Base-by-base conservation (phyloP, 2,329 filamentous ascomycete species). In the Onygenales sp. region DNA sequence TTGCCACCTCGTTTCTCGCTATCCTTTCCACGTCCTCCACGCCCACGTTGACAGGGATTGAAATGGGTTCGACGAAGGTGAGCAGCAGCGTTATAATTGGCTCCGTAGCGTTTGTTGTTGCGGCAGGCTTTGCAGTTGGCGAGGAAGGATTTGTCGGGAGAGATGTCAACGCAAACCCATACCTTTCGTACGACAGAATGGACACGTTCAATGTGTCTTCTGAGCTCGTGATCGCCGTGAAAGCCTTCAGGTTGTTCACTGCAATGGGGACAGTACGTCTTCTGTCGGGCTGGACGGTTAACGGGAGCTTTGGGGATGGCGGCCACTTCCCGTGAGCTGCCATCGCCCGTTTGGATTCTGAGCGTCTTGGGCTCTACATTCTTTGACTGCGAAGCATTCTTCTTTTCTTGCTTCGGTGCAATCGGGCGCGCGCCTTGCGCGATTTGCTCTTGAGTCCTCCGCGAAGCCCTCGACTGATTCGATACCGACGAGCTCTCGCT, bases 61-160 rank as follows among this genome's bases (percentile, higher is more conserved):
- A 96, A 97, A 67, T 97, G 92, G 0, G 86, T 86, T 49, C 92
- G 84, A 42, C 91, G 81, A 7, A 97, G 78, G 66, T 97, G 92
- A 0, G 90, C 92, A 0, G 90, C 90, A 0, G 91, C 92, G 63
- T 97, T 97, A 72, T 97, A 96, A 72, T 96, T 93, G 13, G 87
- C 88, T 3, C 87, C 87, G 62, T 97, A 97, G 54, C 81, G 79
- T 74, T 95, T 96, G 52, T 79, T 73, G 44, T 79, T 78, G 48
- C 78, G 79, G 68, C 92, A 97, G 47, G 87, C 81, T 70, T 95
- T 95, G 80, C 91, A 96, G 60, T 86, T 86, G 49, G 77, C 75
- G 36, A 97, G 79, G 42, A 90, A 84, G 70, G 79, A 71, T 79
- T 77, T 69, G 72, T 82, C 66, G 61, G 76, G 61, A 68, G 79